Percentiles rank a stretch among this genome's conserved stretches.
Evolutionary conservation across 148 eudicot genomes (phyloP).

Genomic region (Gaultheria prostrata): DNA sequence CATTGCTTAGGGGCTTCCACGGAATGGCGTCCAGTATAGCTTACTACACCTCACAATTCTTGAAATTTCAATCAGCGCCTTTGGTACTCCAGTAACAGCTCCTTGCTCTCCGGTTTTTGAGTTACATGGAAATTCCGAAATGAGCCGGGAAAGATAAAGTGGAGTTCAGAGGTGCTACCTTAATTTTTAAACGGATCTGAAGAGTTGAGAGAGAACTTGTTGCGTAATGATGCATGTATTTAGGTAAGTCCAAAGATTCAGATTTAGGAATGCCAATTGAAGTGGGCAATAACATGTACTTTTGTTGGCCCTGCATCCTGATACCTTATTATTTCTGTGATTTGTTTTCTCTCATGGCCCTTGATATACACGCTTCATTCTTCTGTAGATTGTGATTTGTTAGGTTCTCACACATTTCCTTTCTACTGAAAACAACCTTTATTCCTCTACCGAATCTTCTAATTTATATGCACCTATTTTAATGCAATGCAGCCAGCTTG

Average conservation of each 20-base stretch:
- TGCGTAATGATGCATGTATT: not conserved
- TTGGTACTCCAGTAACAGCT: slow-evolving; percentile 10
- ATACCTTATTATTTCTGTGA: not conserved
- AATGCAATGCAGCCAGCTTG: slow-evolving; percentile 36
- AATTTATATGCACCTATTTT: not conserved
- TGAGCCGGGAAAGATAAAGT: slow-evolving; percentile 10
- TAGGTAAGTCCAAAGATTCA: not conserved
- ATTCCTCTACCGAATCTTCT: not conserved
- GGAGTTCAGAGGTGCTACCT: slow-evolving; percentile 8
- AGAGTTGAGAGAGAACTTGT: not conserved
- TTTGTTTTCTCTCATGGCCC: slow-evolving; percentile 7
- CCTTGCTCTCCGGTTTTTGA: slow-evolving; percentile 1
- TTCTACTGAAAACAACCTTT: not conserved
- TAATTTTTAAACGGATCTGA: not conserved
- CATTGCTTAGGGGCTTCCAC: not conserved
- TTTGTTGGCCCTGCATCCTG: slow-evolving; percentile 5
- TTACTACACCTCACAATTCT: not conserved
- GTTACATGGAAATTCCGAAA: not conserved
- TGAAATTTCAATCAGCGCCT: slow-evolving; percentile 1
- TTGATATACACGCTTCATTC: not conserved
- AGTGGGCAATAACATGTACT: not conserved
- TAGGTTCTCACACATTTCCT: not conserved
- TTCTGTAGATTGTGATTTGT: slow-evolving; percentile 1
- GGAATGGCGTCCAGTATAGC: not conserved
- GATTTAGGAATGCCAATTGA: slow-evolving; percentile 1